Evolutionary conservation across 2,329 filamentous ascomycete genomes (phyloP).

Genomic region (Nannizzia gypsea): DNA sequence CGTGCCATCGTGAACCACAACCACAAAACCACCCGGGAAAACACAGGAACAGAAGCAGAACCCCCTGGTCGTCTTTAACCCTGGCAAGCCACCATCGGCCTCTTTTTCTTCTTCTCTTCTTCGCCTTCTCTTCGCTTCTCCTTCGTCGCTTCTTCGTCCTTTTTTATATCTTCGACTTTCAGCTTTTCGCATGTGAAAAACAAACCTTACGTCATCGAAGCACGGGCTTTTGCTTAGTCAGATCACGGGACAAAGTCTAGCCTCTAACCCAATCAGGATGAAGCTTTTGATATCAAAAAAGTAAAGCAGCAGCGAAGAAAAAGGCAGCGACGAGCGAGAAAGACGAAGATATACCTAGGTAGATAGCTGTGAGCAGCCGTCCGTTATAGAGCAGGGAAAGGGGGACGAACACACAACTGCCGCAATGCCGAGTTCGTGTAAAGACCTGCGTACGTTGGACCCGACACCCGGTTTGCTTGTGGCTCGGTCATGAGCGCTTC

Average conservation of each 20-base stretch:
- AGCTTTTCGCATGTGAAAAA: neutral
- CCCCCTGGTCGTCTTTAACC: neutral
- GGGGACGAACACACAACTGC: neutral
- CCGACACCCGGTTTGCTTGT: neutral
- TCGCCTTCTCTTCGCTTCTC: neutral
- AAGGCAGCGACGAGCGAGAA: neutral
- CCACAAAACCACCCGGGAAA: neutral
- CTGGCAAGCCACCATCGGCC: neutral
- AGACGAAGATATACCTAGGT: neutral
- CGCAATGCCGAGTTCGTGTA: conserved; percentile 87
- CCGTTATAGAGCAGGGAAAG: neutral
- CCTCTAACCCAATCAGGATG: neutral
- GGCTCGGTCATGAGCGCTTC: neutral
- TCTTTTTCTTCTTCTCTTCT: neutral
- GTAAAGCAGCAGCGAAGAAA: neutral
- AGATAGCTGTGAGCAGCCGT: neutral
- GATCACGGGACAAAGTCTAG: neutral
- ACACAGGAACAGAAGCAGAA: neutral
- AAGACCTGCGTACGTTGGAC: conserved; percentile 70
- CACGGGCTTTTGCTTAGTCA: neutral
- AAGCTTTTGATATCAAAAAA: neutral
- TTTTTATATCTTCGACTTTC: neutral
- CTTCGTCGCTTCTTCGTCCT: neutral
- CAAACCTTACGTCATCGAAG: conserved; percentile 5
- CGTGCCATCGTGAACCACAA: conserved; percentile 33